phyloP scores from a whole-genome alignment of 2,329 filamentous ascomycete genomes.

The Talaromyces sp. region DNA sequence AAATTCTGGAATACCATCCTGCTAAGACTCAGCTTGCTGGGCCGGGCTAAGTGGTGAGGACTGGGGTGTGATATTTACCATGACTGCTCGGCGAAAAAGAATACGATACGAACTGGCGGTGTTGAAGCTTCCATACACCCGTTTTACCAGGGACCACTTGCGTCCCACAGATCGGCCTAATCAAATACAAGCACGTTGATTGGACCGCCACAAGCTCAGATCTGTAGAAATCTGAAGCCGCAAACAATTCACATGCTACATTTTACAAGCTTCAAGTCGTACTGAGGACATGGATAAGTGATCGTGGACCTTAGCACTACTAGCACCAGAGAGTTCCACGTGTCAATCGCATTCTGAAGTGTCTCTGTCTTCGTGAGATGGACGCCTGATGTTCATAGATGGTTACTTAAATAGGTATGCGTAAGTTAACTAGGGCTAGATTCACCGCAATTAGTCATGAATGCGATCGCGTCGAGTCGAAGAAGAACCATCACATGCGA shows the following conservation, averaged over 20 bases:
- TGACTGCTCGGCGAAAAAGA: no score
- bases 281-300: background rate
- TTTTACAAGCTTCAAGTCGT: background rate
- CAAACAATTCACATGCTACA: background rate
- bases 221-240: background rate
- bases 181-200: conserved; percentile 1
- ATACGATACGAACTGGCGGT: background rate
- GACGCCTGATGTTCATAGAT: background rate
- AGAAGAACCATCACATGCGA: background rate
- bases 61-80: no score
- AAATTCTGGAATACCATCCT: no score
- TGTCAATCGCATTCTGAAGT: background rate
- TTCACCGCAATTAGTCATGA: background rate
- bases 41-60: no score
- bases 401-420: background rate
- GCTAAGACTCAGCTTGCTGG: no score
- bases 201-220: background rate
- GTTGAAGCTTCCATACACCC: conserved; percentile 5
- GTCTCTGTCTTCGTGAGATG: background rate
- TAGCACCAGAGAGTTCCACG: background rate
- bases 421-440: background rate
- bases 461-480: background rate
- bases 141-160: conserved; percentile 3
- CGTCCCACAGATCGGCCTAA: conserved; percentile 1
- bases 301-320: background rate